phyloP scores from a whole-genome alignment of 164 flowering plant species.

The Malania oleifera region DNA sequence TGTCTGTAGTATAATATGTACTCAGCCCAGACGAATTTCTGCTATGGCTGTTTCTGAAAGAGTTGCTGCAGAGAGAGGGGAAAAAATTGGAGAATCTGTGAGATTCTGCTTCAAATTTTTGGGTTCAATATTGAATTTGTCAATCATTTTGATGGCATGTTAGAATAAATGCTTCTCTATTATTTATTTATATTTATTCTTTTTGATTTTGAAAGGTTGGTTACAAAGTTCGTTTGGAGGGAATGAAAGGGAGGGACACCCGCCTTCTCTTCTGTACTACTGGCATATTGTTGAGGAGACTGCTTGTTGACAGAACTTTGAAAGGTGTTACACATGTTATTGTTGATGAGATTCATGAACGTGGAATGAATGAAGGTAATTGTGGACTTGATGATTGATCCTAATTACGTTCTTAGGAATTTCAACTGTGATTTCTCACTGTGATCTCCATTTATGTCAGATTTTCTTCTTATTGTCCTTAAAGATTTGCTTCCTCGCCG shows the following conservation, averaged over 20 bases:
- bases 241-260: conserved; percentile 8
- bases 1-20: conserved; percentile 2
- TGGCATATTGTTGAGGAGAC: conserved; percentile 5
- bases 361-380: conserved; percentile 9
- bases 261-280: conserved; percentile 5
- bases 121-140: too few species aligned
- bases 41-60: conserved; percentile 9
- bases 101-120: neutral
- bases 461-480: conserved; percentile 85
- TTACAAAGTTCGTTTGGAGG: conserved; percentile 5
- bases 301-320: conserved; percentile 4
- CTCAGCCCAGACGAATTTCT: conserved; percentile 7
- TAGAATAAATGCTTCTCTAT: neutral
- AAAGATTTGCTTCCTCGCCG: conserved; percentile 91
- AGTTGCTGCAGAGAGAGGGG: conserved; percentile 8
- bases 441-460: conserved; percentile 32
- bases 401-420: neutral
- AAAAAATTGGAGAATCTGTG: conserved; percentile 3
- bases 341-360: conserved; percentile 6
- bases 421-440: conserved; percentile 3
- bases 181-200: neutral
- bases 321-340: conserved; percentile 4
- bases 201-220: conserved; percentile 5
- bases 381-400: neutral
- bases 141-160: neutral